Conservation (phyloP, 352 stramenopile species). For the Pythium brachiatum region DNA sequence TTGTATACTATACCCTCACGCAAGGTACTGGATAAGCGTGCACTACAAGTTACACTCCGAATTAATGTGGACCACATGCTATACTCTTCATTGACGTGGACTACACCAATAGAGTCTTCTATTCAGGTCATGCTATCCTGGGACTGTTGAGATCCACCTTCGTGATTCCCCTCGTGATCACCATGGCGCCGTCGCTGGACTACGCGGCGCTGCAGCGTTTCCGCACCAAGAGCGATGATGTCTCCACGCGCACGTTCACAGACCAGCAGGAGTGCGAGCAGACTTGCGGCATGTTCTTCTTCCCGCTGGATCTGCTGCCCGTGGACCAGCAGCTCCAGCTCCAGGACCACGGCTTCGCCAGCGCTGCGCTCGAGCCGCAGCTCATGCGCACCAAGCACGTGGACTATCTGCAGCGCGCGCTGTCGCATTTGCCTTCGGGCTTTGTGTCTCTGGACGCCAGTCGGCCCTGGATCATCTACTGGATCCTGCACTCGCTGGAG, state of each 20-base stretch:
- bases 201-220: conserved; percentile 37
- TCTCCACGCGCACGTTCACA: conserved; percentile 49
- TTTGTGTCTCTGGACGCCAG: conserved; percentile 94
- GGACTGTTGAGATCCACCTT: neutral
- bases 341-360: conserved; percentile 79
- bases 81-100: neutral
- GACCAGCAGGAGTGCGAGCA: conserved; percentile 88
- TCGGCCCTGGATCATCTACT: conserved; percentile 98
- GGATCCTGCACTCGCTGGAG: conserved; percentile 95
- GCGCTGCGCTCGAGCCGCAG: conserved; percentile 51
- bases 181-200: conserved; percentile 16
- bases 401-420: conserved; percentile 66
- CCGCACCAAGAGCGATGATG: conserved; percentile 49
- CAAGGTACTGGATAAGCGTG: too few species aligned
- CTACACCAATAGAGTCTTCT: neutral
- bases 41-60: too few species aligned
- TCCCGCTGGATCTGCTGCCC: conserved; percentile 76
- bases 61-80: too few species aligned
- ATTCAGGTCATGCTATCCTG: neutral
- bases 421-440: conserved; percentile 62
- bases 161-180: too few species aligned
- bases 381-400: conserved; percentile 88
- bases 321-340: conserved; percentile 82
- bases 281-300: conserved; percentile 91
- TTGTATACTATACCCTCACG: neutral